phyloP scores from a whole-genome alignment of 192 early-diverging fungal genomes.

The Dimargaris cristalligena region DNA sequence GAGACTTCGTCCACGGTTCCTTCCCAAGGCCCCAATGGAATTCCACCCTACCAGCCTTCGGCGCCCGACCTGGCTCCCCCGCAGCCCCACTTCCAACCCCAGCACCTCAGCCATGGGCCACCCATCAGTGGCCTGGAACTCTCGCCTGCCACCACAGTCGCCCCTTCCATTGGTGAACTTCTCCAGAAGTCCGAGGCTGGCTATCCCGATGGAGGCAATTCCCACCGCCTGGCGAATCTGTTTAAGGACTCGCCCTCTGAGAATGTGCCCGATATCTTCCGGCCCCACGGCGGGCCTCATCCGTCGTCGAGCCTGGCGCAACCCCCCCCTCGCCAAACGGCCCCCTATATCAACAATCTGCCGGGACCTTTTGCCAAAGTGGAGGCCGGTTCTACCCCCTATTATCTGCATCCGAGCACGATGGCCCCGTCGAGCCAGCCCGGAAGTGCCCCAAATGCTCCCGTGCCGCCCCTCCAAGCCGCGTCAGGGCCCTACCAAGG shows the following conservation, averaged over 20 bases:
- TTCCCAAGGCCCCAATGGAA: background rate
- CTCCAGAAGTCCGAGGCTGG: background rate
- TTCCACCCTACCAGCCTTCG: background rate
- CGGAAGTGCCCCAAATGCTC: background rate
- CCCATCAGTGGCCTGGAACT: too few relatives aligned
- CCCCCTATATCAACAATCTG: background rate
- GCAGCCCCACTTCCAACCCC: background rate
- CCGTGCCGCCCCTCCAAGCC: background rate
- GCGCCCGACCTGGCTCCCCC: background rate
- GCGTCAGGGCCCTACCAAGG: background rate
- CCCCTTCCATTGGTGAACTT: background rate
- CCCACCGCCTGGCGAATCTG: background rate
- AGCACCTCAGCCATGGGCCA: constrained; percentile 5
- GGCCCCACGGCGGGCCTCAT: too few relatives aligned
- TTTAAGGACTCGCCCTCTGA: background rate
- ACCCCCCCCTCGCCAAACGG: background rate
- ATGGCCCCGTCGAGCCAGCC: background rate
- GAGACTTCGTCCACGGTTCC: background rate
- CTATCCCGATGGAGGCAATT: background rate
- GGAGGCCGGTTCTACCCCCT: background rate
- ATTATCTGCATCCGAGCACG: background rate
- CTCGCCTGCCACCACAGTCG: background rate
- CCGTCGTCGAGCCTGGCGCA: too few relatives aligned
- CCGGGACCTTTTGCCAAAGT: background rate
- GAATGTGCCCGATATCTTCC: background rate